Evolutionary conservation across 257 asterid genomes (phyloP), one percentile per base, ranked within the genome.

Genomic region (Rubia yunnanensis): DNA sequence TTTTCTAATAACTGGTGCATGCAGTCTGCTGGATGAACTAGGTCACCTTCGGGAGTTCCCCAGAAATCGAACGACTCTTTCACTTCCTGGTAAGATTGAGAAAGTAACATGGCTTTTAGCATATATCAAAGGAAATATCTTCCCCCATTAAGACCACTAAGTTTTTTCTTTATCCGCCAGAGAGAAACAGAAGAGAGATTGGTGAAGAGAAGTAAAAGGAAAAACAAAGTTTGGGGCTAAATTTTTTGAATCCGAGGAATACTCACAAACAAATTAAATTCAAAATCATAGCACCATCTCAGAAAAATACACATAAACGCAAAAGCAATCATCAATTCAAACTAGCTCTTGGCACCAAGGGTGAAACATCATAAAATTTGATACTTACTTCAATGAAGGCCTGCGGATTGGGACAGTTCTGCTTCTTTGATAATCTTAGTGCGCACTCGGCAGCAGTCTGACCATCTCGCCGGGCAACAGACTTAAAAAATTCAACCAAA

Each of bases 21-120:
- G 84, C 98, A 92, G 71, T 92, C 98, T 2, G 88, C 97, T 22
- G 96, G 98, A 77, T 89, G 98, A 73, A 89, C 84, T 49, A 83
- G 32, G 74, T 86, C 95, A 46, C 98, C 98, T 82, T 87, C 96
- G 3, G 81, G 77, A 8, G 97, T 85, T 46, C 96, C 95, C 98
- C 98, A 92, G 72, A 85, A 89, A 72, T 92, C 95, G 65, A 92
- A 92, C 2, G 96, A 81, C 49, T 78, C 85, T 69, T 76, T 85
- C 72, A 89, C 86, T 80, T 90, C 99, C 97, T 94, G 87, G 78
- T 46, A 66, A 49, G 39, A 20, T 31, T 11, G 34, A 18, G 34
- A 23, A 53, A 5, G 20, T 48, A 22, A 32, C 62, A 5, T 13
- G 59, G 35, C 35, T 22, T 17, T 13, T 11, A 4, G 20, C 13